These are phyloP conservation scores for Neofusicoccum kwambonambiense DNA, from an alignment of 2,329 filamentous ascomycete species.

Conservation along the genomic window DNA sequence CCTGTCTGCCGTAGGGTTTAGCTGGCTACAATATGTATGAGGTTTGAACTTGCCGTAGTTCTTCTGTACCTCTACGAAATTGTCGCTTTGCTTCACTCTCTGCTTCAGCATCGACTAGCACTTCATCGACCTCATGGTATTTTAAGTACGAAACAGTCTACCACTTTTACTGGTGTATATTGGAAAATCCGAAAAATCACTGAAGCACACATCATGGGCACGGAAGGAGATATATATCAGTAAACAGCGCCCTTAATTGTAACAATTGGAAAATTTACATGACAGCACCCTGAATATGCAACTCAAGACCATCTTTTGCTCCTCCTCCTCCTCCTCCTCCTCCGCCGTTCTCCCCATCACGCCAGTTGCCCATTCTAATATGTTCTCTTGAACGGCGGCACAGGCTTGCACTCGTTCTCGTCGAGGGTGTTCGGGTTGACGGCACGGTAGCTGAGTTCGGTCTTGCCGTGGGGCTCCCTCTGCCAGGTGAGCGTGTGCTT, in stretches of 20 bases:
- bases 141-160: too few species aligned
- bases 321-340: background rate
- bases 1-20: too few species aligned
- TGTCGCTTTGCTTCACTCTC: too few species aligned
- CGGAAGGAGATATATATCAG: background rate
- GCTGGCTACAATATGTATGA: too few species aligned
- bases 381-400: slow-evolving; percentile 94
- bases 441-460: slow-evolving; percentile 80
- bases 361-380: slow-evolving; percentile 57
- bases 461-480: slow-evolving; percentile 83
- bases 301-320: slow-evolving; percentile 1
- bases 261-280: slow-evolving; percentile 11
- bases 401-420: slow-evolving; percentile 91
- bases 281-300: background rate
- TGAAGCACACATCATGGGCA: background rate
- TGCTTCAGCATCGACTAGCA: too few species aligned
- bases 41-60: too few species aligned
- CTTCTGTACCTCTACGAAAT: too few species aligned
- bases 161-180: too few species aligned
- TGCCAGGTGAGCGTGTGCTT: slow-evolving; percentile 98
- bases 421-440: slow-evolving; percentile 84
- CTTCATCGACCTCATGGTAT: too few species aligned
- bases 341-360: background rate
- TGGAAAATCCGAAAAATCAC: background rate
- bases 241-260: background rate